phyloP scores from a whole-genome alignment of 345 rosid species.

The Noccaea bulbosa region DNA sequence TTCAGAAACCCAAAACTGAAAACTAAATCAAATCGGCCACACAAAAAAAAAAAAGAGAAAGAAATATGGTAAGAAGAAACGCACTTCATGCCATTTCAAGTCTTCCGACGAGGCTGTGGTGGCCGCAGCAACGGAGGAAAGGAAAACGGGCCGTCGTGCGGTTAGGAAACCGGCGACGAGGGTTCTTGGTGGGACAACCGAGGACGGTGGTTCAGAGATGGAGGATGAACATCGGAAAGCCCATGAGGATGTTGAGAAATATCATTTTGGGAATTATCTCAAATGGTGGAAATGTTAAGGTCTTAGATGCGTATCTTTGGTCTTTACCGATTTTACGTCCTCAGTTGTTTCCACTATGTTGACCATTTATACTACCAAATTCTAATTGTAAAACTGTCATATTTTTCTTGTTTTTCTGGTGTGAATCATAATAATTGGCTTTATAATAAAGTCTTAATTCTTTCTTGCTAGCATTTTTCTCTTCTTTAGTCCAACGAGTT shows the following conservation, averaged over 20 bases:
- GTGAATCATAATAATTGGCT: constrained; percentile 12
- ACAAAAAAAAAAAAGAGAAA: neutral
- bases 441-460: neutral
- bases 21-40: neutral
- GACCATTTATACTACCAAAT: constrained; percentile 34
- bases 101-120: constrained; percentile 41
- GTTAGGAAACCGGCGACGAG: constrained; percentile 72
- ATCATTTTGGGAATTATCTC: constrained; percentile 64
- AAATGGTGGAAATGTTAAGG: constrained; percentile 38
- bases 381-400: constrained; percentile 22
- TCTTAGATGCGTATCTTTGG: constrained; percentile 55
- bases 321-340: constrained; percentile 73
- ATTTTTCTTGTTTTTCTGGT: neutral
- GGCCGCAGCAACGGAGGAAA: constrained; percentile 53
- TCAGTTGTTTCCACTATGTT: constrained; percentile 79
- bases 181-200: constrained; percentile 58
- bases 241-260: constrained; percentile 60
- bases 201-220: constrained; percentile 68
- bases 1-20: neutral
- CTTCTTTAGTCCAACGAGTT: neutral
- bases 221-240: constrained; percentile 58
- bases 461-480: neutral
- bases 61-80: constrained; percentile 39
- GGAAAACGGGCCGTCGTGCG: constrained; percentile 58
- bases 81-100: constrained; percentile 34